Evolutionary conservation across 352 stramenopile genomes (phyloP).

Genomic region (Pythium dissotocum): DNA sequence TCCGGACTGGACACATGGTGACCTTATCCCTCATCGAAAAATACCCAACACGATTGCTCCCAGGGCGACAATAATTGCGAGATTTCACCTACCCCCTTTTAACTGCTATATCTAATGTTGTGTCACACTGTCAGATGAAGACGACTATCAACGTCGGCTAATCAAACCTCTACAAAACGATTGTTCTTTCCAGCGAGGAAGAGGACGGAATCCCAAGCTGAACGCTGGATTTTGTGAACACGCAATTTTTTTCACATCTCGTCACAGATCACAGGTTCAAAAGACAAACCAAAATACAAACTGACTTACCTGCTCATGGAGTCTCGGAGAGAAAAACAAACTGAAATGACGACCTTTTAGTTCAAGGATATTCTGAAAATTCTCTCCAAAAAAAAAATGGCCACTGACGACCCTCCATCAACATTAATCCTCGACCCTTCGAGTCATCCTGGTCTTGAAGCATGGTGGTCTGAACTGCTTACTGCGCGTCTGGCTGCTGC

Average conservation of each 20-base stretch:
- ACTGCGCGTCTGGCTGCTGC: slow-evolving; percentile 70
- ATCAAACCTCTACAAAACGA: neutral
- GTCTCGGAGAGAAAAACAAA: too few relatives aligned
- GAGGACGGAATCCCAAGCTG: too few relatives aligned
- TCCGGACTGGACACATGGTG: slow-evolving; percentile 18
- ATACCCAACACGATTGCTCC: neutral
- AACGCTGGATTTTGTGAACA: slow-evolving; percentile 6
- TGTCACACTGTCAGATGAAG: neutral
- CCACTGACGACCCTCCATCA: too few relatives aligned
- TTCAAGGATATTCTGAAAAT: too few relatives aligned
- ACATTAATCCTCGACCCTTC: too few relatives aligned
- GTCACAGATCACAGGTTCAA: neutral
- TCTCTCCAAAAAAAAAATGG: too few relatives aligned
- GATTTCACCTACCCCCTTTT: neutral
- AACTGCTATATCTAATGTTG: neutral
- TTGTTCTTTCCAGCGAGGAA: too few relatives aligned
- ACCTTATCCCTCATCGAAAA: slow-evolving; percentile 3
- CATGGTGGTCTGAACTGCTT: neutral
- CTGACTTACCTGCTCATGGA: too few relatives aligned
- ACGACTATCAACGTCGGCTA: neutral
- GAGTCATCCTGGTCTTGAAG: too few relatives aligned
- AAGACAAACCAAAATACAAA: too few relatives aligned
- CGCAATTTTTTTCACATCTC: slow-evolving; percentile 3
- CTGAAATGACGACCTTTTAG: too few relatives aligned
- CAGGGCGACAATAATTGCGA: neutral